These are phyloP conservation scores for Favolaschia claudopus DNA, from an alignment of 768 basidiomycete species.

Conservation along the genomic window DNA sequence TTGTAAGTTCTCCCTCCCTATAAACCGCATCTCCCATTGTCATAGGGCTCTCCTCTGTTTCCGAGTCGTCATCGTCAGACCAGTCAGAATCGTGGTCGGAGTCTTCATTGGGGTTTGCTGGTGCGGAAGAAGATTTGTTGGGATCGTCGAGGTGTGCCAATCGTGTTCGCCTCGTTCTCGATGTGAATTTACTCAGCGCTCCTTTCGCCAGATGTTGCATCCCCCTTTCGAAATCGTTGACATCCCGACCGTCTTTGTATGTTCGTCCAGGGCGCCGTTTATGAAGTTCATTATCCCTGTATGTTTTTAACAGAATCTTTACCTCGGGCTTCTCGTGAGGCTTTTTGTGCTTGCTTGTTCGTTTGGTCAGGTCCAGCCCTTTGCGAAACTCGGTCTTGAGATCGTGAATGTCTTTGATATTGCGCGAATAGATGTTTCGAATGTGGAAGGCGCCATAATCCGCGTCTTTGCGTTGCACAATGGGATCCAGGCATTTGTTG, in stretches of 20 bases:
- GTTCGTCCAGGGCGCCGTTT: conserved; percentile 27
- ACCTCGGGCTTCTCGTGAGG: conserved; percentile 31
- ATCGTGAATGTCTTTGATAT: conserved; percentile 39
- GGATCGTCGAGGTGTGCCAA: background rate
- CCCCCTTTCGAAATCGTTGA: conserved; percentile 20
- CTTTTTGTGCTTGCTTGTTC: conserved; percentile 30
- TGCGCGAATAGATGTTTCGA: conserved; percentile 36
- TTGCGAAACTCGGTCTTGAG: conserved; percentile 39
- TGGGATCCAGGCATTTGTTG: conserved; percentile 38
- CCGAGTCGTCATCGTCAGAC: background rate
- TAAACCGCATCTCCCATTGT: background rate
- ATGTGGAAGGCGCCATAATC: conserved; percentile 39
- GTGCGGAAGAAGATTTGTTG: background rate
- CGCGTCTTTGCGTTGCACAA: conserved; percentile 35
- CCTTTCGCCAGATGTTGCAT: background rate
- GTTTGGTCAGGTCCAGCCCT: conserved; percentile 27
- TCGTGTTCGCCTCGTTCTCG: conserved; percentile 9
- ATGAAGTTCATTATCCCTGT: conserved; percentile 29
- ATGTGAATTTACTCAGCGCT: conserved; percentile 15
- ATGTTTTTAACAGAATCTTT: conserved; percentile 24
- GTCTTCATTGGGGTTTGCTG: background rate
- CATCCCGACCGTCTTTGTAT: conserved; percentile 13
- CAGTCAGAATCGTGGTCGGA: conserved; percentile 4
- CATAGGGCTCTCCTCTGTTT: background rate
- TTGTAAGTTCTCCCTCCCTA: background rate